Evolutionary conservation across 352 stramenopile species (phyloP), one percentile per base, ranked within the genome.

Genomic region (Achlya hypogyna): DNA sequence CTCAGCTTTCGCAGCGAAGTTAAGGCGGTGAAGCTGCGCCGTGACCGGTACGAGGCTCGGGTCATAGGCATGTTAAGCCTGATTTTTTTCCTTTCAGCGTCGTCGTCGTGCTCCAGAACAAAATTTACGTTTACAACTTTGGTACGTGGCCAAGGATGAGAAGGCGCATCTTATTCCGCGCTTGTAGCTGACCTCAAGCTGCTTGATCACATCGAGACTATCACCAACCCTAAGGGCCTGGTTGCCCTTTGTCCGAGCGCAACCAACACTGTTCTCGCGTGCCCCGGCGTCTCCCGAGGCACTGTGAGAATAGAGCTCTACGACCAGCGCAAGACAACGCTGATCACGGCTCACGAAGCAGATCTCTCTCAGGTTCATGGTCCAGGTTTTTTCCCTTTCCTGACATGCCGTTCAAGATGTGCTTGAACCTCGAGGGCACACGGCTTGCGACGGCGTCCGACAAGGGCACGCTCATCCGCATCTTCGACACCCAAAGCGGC

Each of bases 71-170:
- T 5, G 25, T 47, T 51, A 4, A 16, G 35, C 4, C 4, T 52
- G n/a, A 22, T 62, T 38, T 35, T 14, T 47, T 5, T 58, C 34
- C 4, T 20, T 53, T 65, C 51, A 93, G 96, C 23, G 96, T 99
- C 63, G 95, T 98, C 14, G 96, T 99, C 5, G 96, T 97, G 34
- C 79, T 99, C 38, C 84, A 97, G 54, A 96, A 98, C 84, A 96
- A 98, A 69, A 95, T 98, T 51, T 98, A 98, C 74, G 93, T 98
- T 38, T 99, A 99, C 82, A 96, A 98, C 71, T 98, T 99, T 67
- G 86, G 84, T 93, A 71, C 51, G 78, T 74, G 1, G 6, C 5
- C 12, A 40, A 67, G 25, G 35, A 4, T 35, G 25, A 8, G 69
- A 49, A 6, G 29, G 25, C 29, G 20, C 62, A 8, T 53, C 20